These are phyloP conservation scores for Pseudopithomyces chartarum DNA, from an alignment of 2,329 filamentous ascomycete genomes.

Conservation along the genomic window DNA sequence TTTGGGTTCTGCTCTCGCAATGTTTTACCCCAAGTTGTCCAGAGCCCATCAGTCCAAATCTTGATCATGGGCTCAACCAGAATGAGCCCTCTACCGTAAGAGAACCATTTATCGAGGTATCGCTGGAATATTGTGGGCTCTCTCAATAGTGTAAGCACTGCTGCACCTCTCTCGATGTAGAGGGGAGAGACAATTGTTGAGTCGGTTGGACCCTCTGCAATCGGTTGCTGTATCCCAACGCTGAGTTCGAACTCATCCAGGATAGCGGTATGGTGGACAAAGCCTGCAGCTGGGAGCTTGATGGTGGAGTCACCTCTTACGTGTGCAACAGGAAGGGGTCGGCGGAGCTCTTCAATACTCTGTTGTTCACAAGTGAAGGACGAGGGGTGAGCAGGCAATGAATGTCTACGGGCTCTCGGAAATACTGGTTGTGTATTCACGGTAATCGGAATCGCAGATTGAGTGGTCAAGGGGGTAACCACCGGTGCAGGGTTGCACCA, in stretches of 20 bases:
- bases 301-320: slow-evolving; percentile 12
- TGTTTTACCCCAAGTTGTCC: slow-evolving; percentile 31
- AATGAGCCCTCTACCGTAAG: slow-evolving; percentile 36
- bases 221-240: slow-evolving; percentile 26
- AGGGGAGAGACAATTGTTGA: slow-evolving; percentile 18
- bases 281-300: slow-evolving; percentile 20
- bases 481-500: neutral
- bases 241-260: slow-evolving; percentile 33
- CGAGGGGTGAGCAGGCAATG: slow-evolving; percentile 20
- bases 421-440: slow-evolving; percentile 3
- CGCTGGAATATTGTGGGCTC: slow-evolving; percentile 30
- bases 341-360: slow-evolving; percentile 21
- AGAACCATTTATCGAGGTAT: slow-evolving; percentile 42
- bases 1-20: slow-evolving; percentile 30
- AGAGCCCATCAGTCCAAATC: slow-evolving; percentile 32
- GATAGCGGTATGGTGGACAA: slow-evolving; percentile 33
- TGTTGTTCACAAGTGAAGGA: slow-evolving; percentile 15
- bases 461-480: neutral
- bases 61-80: slow-evolving; percentile 42
- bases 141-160: slow-evolving; percentile 32
- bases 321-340: slow-evolving; percentile 16
- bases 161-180: slow-evolving; percentile 34
- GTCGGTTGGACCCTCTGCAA: neutral
- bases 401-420: slow-evolving; percentile 16
- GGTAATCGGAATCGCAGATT: neutral